Conservation (phyloP, 2,329 filamentous ascomycete species). For the Neobulgaria alba region DNA sequence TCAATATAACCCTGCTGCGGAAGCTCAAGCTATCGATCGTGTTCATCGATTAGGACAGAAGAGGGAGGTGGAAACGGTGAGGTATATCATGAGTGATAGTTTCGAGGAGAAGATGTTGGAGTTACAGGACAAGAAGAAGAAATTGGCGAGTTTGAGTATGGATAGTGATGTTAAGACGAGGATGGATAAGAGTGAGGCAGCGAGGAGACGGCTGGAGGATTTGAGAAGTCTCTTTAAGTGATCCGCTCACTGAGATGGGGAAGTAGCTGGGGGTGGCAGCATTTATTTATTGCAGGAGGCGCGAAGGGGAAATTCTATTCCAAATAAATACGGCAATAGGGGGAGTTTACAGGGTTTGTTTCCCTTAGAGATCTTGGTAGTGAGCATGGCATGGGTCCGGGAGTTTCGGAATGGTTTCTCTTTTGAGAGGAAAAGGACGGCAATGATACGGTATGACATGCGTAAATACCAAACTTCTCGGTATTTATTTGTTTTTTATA, state of each 20-base stretch:
- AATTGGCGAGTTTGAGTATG: conserved; percentile 81
- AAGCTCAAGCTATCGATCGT: conserved; percentile 89
- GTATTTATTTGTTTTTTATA: too few species aligned
- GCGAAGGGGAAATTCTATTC: too few species aligned
- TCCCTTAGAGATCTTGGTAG: too few species aligned
- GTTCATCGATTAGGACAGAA: conserved; percentile 88
- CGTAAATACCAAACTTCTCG: too few species aligned
- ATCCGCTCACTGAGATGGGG: background rate
- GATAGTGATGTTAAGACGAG: conserved; percentile 38
- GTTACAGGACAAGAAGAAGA: conserved; percentile 86
- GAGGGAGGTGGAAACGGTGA: conserved; percentile 74
- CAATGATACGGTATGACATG: too few species aligned
- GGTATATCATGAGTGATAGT: conserved; percentile 82
- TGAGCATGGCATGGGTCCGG: too few species aligned
- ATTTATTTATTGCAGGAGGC: too few species aligned
- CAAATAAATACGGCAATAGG: too few species aligned
- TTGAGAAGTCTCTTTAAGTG: conserved; percentile 47
- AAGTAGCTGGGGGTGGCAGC: background rate
- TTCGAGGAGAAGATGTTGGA: conserved; percentile 92
- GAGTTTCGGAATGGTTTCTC: too few species aligned
- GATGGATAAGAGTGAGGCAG: conserved; percentile 28
- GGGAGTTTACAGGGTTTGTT: too few species aligned
- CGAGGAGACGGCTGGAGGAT: conserved; percentile 42
- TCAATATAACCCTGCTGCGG: conserved; percentile 91
- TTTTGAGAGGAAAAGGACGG: too few species aligned